Conservation (phyloP, 1,284 basidiomycete species). For the Austropuccinia psidii region DNA sequence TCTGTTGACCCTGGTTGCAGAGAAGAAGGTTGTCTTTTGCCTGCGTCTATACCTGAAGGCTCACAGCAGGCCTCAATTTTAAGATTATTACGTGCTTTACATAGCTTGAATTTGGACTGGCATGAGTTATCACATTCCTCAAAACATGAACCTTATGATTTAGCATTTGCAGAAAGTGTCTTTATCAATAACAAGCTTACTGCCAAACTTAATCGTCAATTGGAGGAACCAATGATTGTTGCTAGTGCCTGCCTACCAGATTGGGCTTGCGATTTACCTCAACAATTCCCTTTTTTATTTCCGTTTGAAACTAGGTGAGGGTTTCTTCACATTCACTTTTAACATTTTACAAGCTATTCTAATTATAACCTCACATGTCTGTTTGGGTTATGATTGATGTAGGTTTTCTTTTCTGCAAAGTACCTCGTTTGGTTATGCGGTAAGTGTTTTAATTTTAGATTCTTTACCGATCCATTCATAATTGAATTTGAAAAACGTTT, state of each 20-base stretch:
- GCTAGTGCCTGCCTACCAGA: conserved; percentile 92
- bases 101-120: conserved; percentile 66
- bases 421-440: conserved; percentile 89
- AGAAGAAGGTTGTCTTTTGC: conserved; percentile 45
- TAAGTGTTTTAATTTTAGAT: conserved; percentile 53
- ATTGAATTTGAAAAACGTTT: conserved; percentile 74
- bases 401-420: conserved; percentile 95
- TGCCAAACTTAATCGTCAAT: conserved; percentile 91
- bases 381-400: conserved; percentile 51
- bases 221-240: conserved; percentile 98
- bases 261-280: conserved; percentile 90
- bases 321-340: background rate
- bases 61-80: conserved; percentile 83
- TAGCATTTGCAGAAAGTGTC: conserved; percentile 57
- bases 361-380: background rate
- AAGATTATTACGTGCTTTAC: conserved; percentile 76
- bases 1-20: conserved; percentile 43
- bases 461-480: conserved; percentile 49
- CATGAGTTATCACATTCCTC: conserved; percentile 47
- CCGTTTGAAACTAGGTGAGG: conserved; percentile 36
- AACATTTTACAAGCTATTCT: background rate
- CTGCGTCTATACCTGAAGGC: conserved; percentile 71
- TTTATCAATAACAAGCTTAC: conserved; percentile 98
- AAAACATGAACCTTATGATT: conserved; percentile 36
- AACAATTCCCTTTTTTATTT: conserved; percentile 51